Evolutionary conservation across 371 early-diverging fungal genomes (phyloP).

Genomic region (Blakeslea trispora): DNA sequence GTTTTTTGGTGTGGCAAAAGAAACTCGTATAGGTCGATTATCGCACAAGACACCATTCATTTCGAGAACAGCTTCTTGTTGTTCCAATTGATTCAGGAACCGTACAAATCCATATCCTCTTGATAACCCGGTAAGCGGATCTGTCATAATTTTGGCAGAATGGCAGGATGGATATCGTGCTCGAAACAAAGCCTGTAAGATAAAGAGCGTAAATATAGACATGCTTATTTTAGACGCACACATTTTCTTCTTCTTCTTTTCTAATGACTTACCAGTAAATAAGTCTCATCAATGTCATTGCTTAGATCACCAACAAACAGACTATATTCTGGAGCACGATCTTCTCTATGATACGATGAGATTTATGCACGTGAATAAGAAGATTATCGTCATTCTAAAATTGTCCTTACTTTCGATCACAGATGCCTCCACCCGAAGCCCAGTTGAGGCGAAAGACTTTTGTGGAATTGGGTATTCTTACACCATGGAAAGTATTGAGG

Average conservation of each 20-base stretch:
- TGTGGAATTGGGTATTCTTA: slow-evolving; percentile 76
- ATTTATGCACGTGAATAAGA: slow-evolving; percentile 8
- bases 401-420: slow-evolving; percentile 40
- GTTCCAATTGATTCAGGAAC: slow-evolving; percentile 72
- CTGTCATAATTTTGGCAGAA: slow-evolving; percentile 80
- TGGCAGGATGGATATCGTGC: slow-evolving; percentile 66
- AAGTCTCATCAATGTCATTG: slow-evolving; percentile 71
- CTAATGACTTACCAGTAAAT: slow-evolving; percentile 69
- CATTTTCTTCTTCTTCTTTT: no score
- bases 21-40: slow-evolving; percentile 79
- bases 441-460: slow-evolving; percentile 89
- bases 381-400: slow-evolving; percentile 3
- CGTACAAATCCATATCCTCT: slow-evolving; percentile 84
- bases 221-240: not conserved
- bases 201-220: not conserved
- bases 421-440: slow-evolving; percentile 78
- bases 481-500: slow-evolving; percentile 73
- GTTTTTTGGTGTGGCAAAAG: slow-evolving; percentile 83
- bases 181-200: slow-evolving; percentile 47
- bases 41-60: slow-evolving; percentile 74
- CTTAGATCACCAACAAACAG: slow-evolving; percentile 89
- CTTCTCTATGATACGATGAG: slow-evolving; percentile 39
- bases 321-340: slow-evolving; percentile 73
- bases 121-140: slow-evolving; percentile 67
- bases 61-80: slow-evolving; percentile 69